Evolutionary conservation across 2,329 filamentous ascomycete genomes (phyloP).

Genomic region (Pseudopyricularia cyperi): DNA sequence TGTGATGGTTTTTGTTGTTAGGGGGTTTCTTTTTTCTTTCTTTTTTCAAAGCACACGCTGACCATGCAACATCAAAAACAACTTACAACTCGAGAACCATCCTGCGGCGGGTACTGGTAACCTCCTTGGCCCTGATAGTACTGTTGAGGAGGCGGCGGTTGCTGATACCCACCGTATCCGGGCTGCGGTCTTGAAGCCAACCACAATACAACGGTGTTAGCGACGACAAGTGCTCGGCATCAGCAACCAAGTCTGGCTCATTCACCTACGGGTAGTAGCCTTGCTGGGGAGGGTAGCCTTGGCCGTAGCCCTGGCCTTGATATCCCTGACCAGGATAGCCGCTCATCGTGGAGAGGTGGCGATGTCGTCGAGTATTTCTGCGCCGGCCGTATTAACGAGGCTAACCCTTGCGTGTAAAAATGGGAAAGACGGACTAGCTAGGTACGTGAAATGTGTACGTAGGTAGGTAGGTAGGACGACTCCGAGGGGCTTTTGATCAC

Average conservation of each 20-base stretch:
- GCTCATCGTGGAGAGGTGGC: background rate
- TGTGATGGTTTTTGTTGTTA: background rate
- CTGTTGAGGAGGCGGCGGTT: constrained; percentile 1
- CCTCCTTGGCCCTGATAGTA: background rate
- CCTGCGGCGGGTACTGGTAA: constrained; percentile 10
- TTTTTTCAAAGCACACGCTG: background rate
- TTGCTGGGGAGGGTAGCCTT: constrained; percentile 1
- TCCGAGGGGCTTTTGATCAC: no score
- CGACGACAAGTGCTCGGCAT: background rate
- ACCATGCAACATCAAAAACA: background rate
- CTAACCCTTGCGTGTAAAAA: background rate
- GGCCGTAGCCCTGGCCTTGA: background rate
- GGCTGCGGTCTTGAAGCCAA: constrained; percentile 2
- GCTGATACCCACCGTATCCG: constrained; percentile 4
- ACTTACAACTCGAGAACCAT: constrained; percentile 4
- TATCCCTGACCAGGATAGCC: background rate
- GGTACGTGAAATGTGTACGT: no score
- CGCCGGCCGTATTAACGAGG: background rate
- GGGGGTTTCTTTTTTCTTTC: background rate
- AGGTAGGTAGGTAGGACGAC: no score
- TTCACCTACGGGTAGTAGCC: background rate
- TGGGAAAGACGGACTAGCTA: background rate
- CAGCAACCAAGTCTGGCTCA: background rate
- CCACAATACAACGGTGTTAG: background rate
- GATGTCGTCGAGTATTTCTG: background rate